Conservation (phyloP, 78 protist genomes). For the Ministeria vibrans region DNA sequence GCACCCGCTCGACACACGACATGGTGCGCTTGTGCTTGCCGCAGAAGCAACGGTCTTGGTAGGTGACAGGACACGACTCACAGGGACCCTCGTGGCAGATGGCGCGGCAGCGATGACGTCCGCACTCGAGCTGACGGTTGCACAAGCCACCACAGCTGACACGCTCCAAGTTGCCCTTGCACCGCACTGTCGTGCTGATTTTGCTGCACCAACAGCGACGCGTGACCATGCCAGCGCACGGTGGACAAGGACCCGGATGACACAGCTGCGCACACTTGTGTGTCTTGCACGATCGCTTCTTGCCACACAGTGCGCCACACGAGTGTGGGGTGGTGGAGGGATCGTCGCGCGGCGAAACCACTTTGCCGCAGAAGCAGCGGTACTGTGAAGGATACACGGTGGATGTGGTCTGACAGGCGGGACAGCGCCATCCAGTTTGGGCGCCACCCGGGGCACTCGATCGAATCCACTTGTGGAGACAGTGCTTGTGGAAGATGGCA, state of each 20-base stretch:
- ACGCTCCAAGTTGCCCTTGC: neutral
- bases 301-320: no score
- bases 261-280: conserved; percentile 47
- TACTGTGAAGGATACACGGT: no score
- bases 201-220: neutral
- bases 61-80: conserved; percentile 34
- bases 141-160: conserved; percentile 27
- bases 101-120: conserved; percentile 36
- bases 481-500: conserved; percentile 47
- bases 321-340: no score
- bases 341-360: no score
- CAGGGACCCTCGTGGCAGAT: conserved; percentile 52
- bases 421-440: no score
- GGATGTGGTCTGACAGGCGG: no score
- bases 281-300: no score
- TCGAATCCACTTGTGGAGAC: conserved; percentile 60
- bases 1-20: conserved; percentile 37
- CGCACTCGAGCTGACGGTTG: conserved; percentile 26
- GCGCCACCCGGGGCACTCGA: no score
- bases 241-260: conserved; percentile 65
- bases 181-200: neutral
- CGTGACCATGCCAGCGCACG: conserved; percentile 34
- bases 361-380: no score
- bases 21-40: conserved; percentile 28
- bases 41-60: conserved; percentile 33